phyloP scores from a whole-genome alignment of 176 grass and related monocot species.

The Carex pumila region DNA sequence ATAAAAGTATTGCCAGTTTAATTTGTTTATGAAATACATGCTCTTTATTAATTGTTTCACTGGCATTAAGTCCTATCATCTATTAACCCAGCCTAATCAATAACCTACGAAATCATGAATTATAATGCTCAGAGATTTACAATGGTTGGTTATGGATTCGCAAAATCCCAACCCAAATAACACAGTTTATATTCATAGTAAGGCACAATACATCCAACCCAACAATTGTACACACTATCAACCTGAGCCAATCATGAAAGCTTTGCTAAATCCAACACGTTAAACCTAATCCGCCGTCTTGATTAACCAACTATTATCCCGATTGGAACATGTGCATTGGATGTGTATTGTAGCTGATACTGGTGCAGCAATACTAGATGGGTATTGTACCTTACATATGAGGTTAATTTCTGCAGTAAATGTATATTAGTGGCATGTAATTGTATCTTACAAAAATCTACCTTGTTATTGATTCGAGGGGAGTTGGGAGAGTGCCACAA shows the following conservation, averaged over 20 bases:
- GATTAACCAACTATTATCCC: not conserved
- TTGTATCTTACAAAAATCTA: conserved; percentile 11
- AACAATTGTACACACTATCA: not conserved
- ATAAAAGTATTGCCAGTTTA: too few species aligned
- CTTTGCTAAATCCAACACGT: not conserved
- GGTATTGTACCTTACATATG: not conserved
- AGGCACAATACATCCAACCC: not conserved
- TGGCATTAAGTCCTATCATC: not conserved
- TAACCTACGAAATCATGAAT: not conserved
- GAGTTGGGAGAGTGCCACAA: conserved; percentile 40
- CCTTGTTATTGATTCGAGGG: conserved; percentile 38
- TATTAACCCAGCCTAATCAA: not conserved
- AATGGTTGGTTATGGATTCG: not conserved
- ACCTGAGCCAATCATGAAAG: not conserved
- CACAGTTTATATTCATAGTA: not conserved
- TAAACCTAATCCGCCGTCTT: not conserved
- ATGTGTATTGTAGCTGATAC: not conserved
- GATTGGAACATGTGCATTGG: not conserved
- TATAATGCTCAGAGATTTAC: not conserved
- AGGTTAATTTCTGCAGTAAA: not conserved
- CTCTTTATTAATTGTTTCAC: too few species aligned
- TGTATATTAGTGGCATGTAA: not conserved
- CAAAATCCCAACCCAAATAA: not conserved
- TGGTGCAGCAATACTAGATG: not conserved
- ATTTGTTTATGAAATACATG: too few species aligned